Evolutionary conservation across 805 yeast species (phyloP).

Genomic region (Candida arabinofermentans): DNA sequence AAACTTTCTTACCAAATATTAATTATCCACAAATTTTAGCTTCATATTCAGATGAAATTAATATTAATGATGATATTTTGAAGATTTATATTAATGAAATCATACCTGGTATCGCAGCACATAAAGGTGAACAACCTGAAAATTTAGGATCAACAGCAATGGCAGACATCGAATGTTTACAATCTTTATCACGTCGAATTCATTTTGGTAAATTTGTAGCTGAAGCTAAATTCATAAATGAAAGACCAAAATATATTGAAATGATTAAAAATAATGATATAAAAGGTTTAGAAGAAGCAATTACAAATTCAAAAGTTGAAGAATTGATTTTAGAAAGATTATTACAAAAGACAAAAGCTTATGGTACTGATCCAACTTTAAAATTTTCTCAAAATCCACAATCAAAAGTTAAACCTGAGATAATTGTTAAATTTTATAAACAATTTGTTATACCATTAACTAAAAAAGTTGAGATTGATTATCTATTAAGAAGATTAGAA

Average conservation of each 20-base stretch:
- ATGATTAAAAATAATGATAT: constrained; percentile 65
- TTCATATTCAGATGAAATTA: constrained; percentile 66
- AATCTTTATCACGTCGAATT: constrained; percentile 84
- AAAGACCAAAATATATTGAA: constrained; percentile 56
- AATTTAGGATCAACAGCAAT: constrained; percentile 84
- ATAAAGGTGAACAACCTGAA: constrained; percentile 70
- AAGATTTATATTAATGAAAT: constrained; percentile 66
- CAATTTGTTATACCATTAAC: constrained; percentile 91
- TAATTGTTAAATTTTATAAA: constrained; percentile 77
- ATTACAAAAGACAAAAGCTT: constrained; percentile 74
- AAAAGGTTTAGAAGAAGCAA: constrained; percentile 70
- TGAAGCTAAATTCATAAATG: constrained; percentile 80
- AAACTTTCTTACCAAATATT: constrained; percentile 68
- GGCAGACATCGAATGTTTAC: constrained; percentile 82
- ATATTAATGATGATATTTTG: constrained; percentile 68
- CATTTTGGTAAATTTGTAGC: constrained; percentile 98
- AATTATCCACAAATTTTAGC: constrained; percentile 80
- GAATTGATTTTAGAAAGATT: constrained; percentile 75
- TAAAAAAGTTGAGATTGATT: constrained; percentile 92
- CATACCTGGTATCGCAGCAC: constrained; percentile 68
- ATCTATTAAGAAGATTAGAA: constrained; percentile 77
- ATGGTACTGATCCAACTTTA: constrained; percentile 84
- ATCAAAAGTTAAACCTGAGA: constrained; percentile 77
- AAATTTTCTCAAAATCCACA: constrained; percentile 62
- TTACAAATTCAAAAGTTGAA: constrained; percentile 87